These are phyloP conservation scores for Metarhizium robertsii DNA, from an alignment of 2,329 filamentous ascomycete genomes.

Conservation along the genomic window DNA sequence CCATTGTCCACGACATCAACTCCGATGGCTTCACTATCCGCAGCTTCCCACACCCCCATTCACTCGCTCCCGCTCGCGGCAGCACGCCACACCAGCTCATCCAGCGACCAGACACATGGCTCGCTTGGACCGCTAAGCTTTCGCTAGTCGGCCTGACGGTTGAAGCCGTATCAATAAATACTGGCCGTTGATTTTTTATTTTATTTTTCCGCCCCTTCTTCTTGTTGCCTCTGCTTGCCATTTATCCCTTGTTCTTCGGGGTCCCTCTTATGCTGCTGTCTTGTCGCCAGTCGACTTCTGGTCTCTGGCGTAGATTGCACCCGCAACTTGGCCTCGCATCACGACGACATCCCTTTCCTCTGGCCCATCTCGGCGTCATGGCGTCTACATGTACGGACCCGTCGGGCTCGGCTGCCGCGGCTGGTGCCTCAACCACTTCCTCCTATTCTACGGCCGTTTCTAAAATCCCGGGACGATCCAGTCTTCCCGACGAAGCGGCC, in stretches of 20 bases:
- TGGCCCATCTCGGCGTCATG: neutral
- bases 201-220: neutral
- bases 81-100: too few species aligned
- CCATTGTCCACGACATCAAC: too few species aligned
- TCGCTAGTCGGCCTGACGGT: too few species aligned
- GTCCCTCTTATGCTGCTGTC: neutral
- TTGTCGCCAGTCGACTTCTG: slow-evolving; percentile 3
- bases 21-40: too few species aligned
- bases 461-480: slow-evolving; percentile 23
- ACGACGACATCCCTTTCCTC: neutral
- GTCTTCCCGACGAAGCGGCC: slow-evolving; percentile 32
- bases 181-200: neutral
- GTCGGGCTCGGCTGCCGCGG: slow-evolving; percentile 4
- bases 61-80: too few species aligned
- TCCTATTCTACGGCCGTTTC: slow-evolving; percentile 20
- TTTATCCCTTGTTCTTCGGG: neutral
- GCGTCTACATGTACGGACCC: slow-evolving; percentile 7
- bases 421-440: slow-evolving; percentile 5
- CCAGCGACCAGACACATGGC: neutral
- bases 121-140: too few species aligned
- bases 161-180: neutral
- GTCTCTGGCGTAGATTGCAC: slow-evolving; percentile 5
- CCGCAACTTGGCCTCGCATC: neutral
- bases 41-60: too few species aligned
- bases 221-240: neutral